Percentiles rank a stretch among this genome's conserved stretches.
Conservation (phyloP, 1,284 basidiomycete species). For the Rhodotorula sp. region DNA sequence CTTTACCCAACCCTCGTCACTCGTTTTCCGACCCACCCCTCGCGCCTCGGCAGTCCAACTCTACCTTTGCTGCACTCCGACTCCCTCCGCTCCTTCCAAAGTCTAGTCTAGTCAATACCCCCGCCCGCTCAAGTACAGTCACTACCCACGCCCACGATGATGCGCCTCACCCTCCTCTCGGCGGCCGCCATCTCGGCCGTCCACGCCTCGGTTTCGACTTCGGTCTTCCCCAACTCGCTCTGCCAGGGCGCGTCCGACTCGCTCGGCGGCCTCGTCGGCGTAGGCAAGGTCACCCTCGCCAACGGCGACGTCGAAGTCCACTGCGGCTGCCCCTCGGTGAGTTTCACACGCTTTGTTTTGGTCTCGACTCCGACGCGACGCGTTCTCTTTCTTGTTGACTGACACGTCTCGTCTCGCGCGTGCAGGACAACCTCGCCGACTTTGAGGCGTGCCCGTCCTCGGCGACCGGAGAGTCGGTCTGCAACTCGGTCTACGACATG, state of each 20-base stretch:
- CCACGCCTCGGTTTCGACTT: slow-evolving; percentile 34
- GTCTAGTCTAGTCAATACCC: slow-evolving; percentile 17
- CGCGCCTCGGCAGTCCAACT: slow-evolving; percentile 2
- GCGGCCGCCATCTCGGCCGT: slow-evolving; percentile 26
- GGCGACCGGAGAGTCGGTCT: slow-evolving; percentile 25
- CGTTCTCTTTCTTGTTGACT: not conserved
- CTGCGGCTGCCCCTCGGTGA: slow-evolving; percentile 38
- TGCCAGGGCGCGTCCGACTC: slow-evolving; percentile 31
- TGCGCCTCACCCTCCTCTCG: slow-evolving; percentile 32
- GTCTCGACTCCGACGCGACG: slow-evolving; percentile 9
- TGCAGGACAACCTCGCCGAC: slow-evolving; percentile 35
- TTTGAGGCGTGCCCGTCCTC: slow-evolving; percentile 37
- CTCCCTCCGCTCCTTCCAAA: not conserved
- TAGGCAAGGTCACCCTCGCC: slow-evolving; percentile 31
- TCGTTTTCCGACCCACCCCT: not conserved
- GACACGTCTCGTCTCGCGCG: not conserved
- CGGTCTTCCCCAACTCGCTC: slow-evolving; percentile 40
- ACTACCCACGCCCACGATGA: slow-evolving; percentile 22
- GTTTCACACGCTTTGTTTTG: not conserved
- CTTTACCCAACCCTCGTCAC: not conserved
- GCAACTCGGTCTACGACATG: slow-evolving; percentile 38
- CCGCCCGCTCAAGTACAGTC: not conserved
- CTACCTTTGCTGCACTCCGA: not conserved
- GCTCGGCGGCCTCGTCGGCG: slow-evolving; percentile 33
- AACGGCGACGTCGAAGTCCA: slow-evolving; percentile 37